Base-by-base conservation (phyloP, 768 basidiomycete species). In the Xerocomellus chrysenteron region DNA sequence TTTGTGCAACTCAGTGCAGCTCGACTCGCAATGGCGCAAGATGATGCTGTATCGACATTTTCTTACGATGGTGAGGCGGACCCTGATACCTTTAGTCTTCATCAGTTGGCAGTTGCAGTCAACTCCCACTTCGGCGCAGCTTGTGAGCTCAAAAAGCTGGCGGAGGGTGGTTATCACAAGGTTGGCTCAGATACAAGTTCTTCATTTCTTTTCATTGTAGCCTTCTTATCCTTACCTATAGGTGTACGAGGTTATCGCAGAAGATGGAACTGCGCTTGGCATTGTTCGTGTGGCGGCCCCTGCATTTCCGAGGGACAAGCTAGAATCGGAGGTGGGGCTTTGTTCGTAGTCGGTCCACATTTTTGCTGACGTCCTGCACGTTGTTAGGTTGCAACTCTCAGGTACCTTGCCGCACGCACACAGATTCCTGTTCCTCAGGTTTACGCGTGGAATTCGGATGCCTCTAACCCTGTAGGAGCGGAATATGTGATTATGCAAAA, bases 271-370 rank as follows among this genome's bases (percentile, higher is more conserved):
- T 5, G 14, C 19, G 1, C 35, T 53, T 19, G 52, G 44, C 12
- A 21, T 43, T 10, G 50, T 52, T 33, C 50, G 50, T 24, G 50
- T 52, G 2, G 35, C 52, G 14, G 45, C 53, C 13, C 46, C 45
- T 30, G 45, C 46, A 11, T 54, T 54, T 54, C 46, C 46, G 12
- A 41, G 14, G 44, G 53, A 54, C 28, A 54, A 54, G 19, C 53
- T 47, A 14, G 52, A 52, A 13, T 45, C 43, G 9, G 43, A 47
- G 21, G 52, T 46, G 10, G 30, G 5, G 28, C 9, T 28, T n/a
- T n/a, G 12, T 36, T 26, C 14, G 14, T 16, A 21, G 21, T 36
- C 10, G 5, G 5, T 19, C 11, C 4, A 10, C 9, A 16, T 5
- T 11, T 47, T 24, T 24, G 35, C 21, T 36, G 33, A 46, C 28